These are phyloP conservation scores for Mucor sp. DNA, from an alignment of 371 early-diverging fungal species.

Conservation along the genomic window DNA sequence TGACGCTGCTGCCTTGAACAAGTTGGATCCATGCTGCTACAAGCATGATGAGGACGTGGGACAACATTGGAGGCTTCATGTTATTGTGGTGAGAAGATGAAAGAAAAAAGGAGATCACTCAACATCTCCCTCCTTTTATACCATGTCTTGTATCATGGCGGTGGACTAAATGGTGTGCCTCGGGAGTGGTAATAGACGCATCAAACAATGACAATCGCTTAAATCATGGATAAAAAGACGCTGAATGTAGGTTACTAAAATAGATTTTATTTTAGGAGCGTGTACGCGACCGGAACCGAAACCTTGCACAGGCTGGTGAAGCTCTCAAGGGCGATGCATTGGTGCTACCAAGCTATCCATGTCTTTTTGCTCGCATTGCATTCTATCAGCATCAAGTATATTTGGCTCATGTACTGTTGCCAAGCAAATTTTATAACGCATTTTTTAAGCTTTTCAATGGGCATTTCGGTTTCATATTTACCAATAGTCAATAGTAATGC, in stretches of 20 bases:
- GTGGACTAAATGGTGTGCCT: neutral
- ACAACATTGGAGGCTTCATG: no score
- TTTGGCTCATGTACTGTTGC: no score
- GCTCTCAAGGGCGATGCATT: no score
- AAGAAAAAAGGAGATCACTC: neutral
- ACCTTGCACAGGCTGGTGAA: no score
- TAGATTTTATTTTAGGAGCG: no score
- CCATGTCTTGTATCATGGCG: neutral
- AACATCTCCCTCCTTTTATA: neutral
- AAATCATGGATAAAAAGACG: no score
- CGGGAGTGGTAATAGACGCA: neutral
- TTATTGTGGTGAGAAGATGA: neutral
- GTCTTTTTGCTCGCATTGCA: no score
- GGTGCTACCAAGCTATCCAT: no score
- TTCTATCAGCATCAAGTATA: no score
- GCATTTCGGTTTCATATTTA: neutral
- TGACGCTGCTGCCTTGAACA: neutral
- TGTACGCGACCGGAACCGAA: no score
- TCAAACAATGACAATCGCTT: neutral
- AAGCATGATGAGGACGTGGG: neutral
- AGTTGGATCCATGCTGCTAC: neutral
- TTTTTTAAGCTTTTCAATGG: neutral
- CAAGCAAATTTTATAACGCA: neutral
- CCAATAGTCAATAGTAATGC: neutral
- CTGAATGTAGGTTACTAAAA: no score